Evolutionary conservation across 106 monocot species (phyloP), one percentile per base, ranked within the genome.

Genomic region (Apostasia ramifera): DNA sequence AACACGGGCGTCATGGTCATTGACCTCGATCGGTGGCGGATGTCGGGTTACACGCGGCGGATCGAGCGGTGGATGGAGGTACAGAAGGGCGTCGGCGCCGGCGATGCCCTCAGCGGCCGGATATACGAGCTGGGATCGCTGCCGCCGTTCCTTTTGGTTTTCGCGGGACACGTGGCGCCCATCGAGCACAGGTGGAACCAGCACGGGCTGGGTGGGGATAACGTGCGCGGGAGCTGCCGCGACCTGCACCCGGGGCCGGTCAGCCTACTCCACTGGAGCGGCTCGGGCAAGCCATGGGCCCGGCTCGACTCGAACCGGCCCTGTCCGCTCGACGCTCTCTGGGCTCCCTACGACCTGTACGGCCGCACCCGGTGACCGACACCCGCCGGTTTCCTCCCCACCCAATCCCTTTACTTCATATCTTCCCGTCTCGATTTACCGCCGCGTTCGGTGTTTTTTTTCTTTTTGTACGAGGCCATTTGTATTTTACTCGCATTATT

Each of bases 141-240:
- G 4, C 95, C 95, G 56, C 95, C 95, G 44, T 92, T 88, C 70
- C 84, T 97, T 11, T 68, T 97, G 70, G 84, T 92, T 62, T 97
- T 97, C 81, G 95, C 92, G 1, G 95, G 95, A 44, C 82, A 84
- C 66, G 89, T 97, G 63, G 89, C 92, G 42, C 84, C 91, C 13
- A 97, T 97, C 73, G 92, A 97, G 71, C 95, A 97, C 77, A 63
- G 92, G 65, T 92, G 95, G 95, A 97, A 97, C 71, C 92, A 97
- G 75, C 95, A 97, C 76, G 95, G 92, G 1, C 77, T 97, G 3
- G 95, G 95, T 2, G 95, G 95, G 0, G 95, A 97, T 73, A 97
- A 97, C 65, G 89, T 92, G 39, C 71, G 37, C 44, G 95, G 95
- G n/a, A 92, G 92, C 77, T 97, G 95, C 67, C 76, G 95, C 2